Conservation (phyloP, 2,329 filamentous ascomycete species). For the Curvularia lunata region DNA sequence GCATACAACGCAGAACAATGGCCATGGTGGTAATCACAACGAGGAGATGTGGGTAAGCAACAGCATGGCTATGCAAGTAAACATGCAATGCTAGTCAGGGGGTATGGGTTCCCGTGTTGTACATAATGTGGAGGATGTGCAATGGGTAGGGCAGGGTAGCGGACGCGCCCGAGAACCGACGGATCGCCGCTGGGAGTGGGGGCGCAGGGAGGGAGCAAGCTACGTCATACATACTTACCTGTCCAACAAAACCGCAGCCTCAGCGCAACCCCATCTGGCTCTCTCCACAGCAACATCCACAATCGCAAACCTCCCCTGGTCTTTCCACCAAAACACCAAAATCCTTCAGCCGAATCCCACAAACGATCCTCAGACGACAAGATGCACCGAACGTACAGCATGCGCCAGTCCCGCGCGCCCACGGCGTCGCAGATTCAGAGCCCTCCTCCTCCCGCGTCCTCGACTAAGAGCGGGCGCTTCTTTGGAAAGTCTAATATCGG, state of each 20-base stretch:
- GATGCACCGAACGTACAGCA: slow-evolving; percentile 93
- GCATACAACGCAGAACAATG: not conserved
- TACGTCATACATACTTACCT: slow-evolving; percentile 28
- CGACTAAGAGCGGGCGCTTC: slow-evolving; percentile 87
- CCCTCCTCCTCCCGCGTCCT: slow-evolving; percentile 87
- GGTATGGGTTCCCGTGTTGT: slow-evolving; percentile 13
- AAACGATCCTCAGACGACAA: slow-evolving; percentile 17
- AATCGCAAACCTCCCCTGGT: slow-evolving; percentile 5
- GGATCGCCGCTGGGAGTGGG: slow-evolving; percentile 16
- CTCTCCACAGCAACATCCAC: slow-evolving; percentile 20
- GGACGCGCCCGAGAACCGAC: slow-evolving; percentile 16
- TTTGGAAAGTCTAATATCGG: slow-evolving; percentile 87
- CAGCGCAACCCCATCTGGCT: slow-evolving; percentile 15
- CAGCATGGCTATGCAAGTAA: not conserved
- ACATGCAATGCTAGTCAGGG: not conserved
- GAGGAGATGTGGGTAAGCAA: not conserved
- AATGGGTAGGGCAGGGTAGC: slow-evolving; percentile 9
- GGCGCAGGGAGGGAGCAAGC: slow-evolving; percentile 6
- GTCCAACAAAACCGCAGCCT: slow-evolving; percentile 34
- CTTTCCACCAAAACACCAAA: not conserved
- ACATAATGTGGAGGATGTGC: slow-evolving; percentile 16
- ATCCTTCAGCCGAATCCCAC: not conserved
- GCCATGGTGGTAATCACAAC: not conserved
- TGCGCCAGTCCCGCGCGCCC: slow-evolving; percentile 92
- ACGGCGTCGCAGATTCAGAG: slow-evolving; percentile 92